Evolutionary conservation across 306 rosid species (phyloP).

Genomic region (Quercus mongolica): DNA sequence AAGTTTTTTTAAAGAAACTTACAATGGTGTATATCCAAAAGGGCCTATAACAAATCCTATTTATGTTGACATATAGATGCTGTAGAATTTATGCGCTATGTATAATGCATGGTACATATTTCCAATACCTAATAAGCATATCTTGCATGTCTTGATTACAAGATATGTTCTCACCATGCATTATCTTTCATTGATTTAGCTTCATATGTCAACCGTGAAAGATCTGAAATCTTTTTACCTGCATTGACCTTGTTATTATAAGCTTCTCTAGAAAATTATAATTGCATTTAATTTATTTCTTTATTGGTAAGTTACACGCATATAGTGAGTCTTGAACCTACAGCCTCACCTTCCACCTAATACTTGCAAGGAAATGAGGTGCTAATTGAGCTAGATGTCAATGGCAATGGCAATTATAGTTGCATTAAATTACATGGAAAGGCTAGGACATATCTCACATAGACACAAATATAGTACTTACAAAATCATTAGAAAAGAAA

Average conservation of each 20-base stretch:
- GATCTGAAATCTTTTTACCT: slow-evolving; percentile 38
- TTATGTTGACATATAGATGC: neutral
- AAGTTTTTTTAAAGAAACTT: too few species aligned
- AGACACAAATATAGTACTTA: neutral
- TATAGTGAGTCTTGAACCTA: too few species aligned
- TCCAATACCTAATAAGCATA: neutral
- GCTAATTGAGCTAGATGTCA: too few species aligned
- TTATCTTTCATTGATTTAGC: slow-evolving; percentile 68
- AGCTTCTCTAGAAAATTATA: slow-evolving; percentile 2
- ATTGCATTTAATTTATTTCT: neutral
- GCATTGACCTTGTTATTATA: slow-evolving; percentile 17
- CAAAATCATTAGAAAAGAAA: slow-evolving; percentile 10
- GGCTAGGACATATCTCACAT: neutral
- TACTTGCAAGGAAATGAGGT: too few species aligned
- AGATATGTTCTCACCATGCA: slow-evolving; percentile 75
- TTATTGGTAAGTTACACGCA: too few species aligned
- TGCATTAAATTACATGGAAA: neutral
- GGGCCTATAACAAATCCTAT: neutral
- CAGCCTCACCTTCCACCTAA: too few species aligned
- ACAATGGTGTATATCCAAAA: too few species aligned
- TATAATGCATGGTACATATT: neutral
- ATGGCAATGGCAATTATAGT: neutral
- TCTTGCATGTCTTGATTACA: neutral
- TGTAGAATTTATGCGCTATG: neutral
- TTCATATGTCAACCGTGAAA: slow-evolving; percentile 60